A percentile compares a stretch with the other conserved stretches of the same genome.
phyloP scores from a whole-genome alignment of 768 basidiomycete species.

The Lentinula edodes region DNA sequence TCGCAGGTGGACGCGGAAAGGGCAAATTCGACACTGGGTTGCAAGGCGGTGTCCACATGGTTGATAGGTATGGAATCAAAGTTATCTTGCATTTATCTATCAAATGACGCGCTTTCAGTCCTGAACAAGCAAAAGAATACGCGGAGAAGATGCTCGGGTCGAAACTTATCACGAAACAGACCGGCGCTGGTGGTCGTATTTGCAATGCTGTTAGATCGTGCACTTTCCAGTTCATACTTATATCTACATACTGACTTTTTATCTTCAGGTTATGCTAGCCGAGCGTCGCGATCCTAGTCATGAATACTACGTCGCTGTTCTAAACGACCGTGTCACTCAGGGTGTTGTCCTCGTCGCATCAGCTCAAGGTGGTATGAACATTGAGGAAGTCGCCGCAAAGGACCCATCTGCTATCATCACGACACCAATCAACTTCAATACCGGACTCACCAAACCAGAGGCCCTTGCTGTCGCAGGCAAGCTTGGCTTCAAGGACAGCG shows the following conservation, averaged over 20 bases:
- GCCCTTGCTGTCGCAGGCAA: constrained; percentile 81
- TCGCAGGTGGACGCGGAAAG: constrained; percentile 98
- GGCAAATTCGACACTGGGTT: constrained; percentile 94
- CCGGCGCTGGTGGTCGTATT: constrained; percentile 83
- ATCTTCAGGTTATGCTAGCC: constrained; percentile 87
- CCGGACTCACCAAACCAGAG: constrained; percentile 67
- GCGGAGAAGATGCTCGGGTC: constrained; percentile 93
- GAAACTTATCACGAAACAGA: constrained; percentile 97
- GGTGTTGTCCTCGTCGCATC: constrained; percentile 93
- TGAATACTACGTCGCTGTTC: constrained; percentile 96
- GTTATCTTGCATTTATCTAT: not conserved
- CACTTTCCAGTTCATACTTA: not conserved
- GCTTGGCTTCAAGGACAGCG: constrained; percentile 77
- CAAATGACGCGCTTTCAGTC: constrained; percentile 34
- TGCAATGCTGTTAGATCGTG: constrained; percentile 81
- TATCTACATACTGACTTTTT: not conserved
- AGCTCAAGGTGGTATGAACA: constrained; percentile 98
- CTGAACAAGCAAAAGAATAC: constrained; percentile 81
- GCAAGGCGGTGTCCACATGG: constrained; percentile 95
- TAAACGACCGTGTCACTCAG: constrained; percentile 88
- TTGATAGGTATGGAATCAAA: constrained; percentile 57
- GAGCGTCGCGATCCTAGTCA: constrained; percentile 90
- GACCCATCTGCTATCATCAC: constrained; percentile 95
- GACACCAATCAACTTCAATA: constrained; percentile 81
- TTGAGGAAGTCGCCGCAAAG: constrained; percentile 97